phyloP scores from a whole-genome alignment of 192 early-diverging fungal genomes.

The Coemansia interrupta region DNA sequence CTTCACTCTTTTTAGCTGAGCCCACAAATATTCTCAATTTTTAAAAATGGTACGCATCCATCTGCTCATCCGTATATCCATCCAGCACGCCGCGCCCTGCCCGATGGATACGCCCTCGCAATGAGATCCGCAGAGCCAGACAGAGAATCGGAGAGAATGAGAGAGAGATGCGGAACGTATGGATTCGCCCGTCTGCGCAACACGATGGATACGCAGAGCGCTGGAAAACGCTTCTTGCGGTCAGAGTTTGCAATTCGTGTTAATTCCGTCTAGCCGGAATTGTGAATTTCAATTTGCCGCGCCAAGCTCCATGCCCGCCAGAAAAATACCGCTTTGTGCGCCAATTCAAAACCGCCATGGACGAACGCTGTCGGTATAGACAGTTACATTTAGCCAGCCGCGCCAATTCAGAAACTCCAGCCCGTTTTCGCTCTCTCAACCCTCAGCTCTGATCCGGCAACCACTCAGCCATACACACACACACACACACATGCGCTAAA shows the following conservation, averaged over 20 bases:
- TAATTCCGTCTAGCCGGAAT: not conserved
- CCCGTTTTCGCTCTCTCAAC: too few species aligned
- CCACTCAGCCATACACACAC: too few species aligned
- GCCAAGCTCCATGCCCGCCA: not conserved
- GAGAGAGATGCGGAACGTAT: not conserved
- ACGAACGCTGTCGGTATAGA: too few species aligned
- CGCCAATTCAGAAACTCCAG: too few species aligned
- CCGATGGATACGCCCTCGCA: conserved; percentile 6
- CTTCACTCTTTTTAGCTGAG: too few species aligned
- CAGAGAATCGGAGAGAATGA: not conserved
- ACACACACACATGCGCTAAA: too few species aligned
- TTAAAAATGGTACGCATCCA: conserved; percentile 43
- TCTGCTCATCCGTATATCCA: not conserved
- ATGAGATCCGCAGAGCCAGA: not conserved
- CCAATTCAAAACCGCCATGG: too few species aligned
- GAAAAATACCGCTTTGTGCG: not conserved
- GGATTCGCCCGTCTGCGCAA: not conserved
- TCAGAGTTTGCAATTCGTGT: too few species aligned
- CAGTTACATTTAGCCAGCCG: too few species aligned
- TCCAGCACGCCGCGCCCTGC: not conserved
- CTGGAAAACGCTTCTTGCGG: not conserved
- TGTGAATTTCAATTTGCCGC: not conserved
- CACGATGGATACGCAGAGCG: not conserved
- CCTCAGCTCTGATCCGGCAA: too few species aligned
- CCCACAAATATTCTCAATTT: too few species aligned